Evolutionary conservation across 2,329 filamentous ascomycete species (phyloP), one percentile per base, ranked within the genome.

Genomic region (Talaromyces amestolkiae): DNA sequence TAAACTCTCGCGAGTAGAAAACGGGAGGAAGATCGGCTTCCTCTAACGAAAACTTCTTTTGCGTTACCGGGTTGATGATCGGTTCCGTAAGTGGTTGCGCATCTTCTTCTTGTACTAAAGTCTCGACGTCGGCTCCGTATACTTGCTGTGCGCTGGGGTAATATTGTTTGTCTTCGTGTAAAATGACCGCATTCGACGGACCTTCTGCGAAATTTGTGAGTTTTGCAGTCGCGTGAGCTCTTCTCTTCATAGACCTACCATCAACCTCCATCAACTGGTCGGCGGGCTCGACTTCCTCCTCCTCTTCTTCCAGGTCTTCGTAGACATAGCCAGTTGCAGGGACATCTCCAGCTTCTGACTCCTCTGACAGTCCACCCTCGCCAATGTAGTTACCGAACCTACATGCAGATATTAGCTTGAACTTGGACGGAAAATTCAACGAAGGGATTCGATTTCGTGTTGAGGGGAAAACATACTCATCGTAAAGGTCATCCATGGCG

Each of bases 131-230:
- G 72, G 89, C 86, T 61, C 95, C 95, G 76, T 98, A 99, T 49
- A 97, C 89, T 78, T 99, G 95, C 75, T 94, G 89, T 65, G 95
- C 95, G n/a, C 93, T 97, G 35, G 95, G 95, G 76, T 99, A 99
- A 79, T 99, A 99, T 77, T 98, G 95, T 79, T 99, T 99, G 81
- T 99, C 95, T 83, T 99, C 95, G 80, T 99, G 95, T 54, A 99
- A 86, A 65, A 99, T 86, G n/a, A 99, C 93, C 61, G 95, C 94
- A 78, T 98, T 99, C 5, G 93, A 97, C 3, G 94, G 91, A 15
- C 91, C 93, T 58, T 93, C 90, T 77, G 92, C 87, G 63, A 17
- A 68, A 65, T 61, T 60, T 11, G 58, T 65, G 27, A 65, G 66
- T 78, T 65, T 78, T 76, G 64, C 63, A 67, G 27, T 9, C 27